Conservation (phyloP, 768 basidiomycete species). For the Leccinum ochraceum region DNA sequence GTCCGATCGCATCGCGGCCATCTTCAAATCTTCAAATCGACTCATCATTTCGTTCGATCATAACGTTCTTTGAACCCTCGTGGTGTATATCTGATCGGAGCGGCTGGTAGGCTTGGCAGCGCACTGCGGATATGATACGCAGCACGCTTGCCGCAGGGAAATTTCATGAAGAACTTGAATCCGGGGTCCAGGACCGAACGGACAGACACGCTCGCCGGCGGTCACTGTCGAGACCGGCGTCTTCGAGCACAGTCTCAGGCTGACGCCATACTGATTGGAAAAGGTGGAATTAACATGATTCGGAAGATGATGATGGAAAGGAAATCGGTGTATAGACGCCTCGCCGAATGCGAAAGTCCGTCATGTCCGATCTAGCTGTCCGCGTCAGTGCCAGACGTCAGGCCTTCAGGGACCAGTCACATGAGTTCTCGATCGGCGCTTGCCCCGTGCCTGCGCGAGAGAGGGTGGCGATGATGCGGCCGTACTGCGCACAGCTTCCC, state of each 20-base stretch:
- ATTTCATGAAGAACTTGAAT: neutral
- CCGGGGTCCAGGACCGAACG: neutral
- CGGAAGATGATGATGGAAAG: neutral
- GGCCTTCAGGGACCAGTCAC: neutral
- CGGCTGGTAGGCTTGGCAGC: neutral
- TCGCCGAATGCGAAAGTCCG: neutral
- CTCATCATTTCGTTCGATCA: neutral
- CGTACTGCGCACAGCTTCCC: neutral
- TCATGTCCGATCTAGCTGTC: neutral
- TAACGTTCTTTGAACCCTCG: neutral
- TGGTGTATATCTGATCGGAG: neutral
- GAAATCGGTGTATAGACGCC: neutral
- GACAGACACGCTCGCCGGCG: neutral
- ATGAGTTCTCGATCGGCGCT: neutral
- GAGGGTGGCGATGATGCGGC: neutral
- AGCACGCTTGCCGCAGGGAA: neutral
- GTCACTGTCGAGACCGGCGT: slow-evolving; percentile 3
- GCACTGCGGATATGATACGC: neutral
- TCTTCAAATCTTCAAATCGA: neutral
- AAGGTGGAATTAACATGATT: neutral
- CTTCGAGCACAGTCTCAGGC: neutral
- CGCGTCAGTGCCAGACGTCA: neutral
- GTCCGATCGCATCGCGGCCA: neutral
- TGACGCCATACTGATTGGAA: neutral
- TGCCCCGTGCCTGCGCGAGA: neutral